Conservation (phyloP, 805 yeast genomes). For the Myxozyma neglecta region DNA sequence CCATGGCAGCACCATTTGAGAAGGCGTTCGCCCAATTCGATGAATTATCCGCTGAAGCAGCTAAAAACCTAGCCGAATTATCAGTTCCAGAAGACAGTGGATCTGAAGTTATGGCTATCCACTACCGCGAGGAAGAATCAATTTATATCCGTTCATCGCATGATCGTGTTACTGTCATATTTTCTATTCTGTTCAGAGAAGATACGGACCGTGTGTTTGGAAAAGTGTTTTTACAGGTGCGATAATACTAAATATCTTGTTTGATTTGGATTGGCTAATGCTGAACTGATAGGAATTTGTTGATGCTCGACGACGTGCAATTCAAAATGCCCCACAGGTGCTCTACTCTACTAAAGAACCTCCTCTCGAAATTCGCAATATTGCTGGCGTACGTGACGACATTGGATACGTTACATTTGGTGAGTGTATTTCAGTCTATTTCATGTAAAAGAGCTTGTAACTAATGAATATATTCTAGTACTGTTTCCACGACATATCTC, state of each 20-base stretch:
- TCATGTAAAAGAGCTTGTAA: background rate
- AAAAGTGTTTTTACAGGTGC: conserved; percentile 72
- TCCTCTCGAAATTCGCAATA: conserved; percentile 76
- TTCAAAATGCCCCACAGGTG: conserved; percentile 98
- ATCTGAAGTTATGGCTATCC: conserved; percentile 64
- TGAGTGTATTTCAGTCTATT: conserved; percentile 27
- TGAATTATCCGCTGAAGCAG: conserved; percentile 51
- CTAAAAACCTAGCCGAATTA: conserved; percentile 42
- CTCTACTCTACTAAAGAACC: conserved; percentile 85
- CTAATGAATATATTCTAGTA: conserved; percentile 23
- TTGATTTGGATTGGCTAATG: background rate
- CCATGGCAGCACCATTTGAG: conserved; percentile 91
- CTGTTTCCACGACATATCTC: conserved; percentile 57
- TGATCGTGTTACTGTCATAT: conserved; percentile 95
- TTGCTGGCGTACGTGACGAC: conserved; percentile 45
- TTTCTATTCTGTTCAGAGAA: conserved; percentile 91
- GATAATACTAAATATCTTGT: background rate
- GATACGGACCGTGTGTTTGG: conserved; percentile 94
- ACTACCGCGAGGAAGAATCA: conserved; percentile 90
- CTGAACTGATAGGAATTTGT: conserved; percentile 32
- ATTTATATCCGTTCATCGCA: conserved; percentile 87
- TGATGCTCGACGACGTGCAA: conserved; percentile 66
- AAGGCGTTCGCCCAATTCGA: conserved; percentile 80
- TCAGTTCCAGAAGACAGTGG: conserved; percentile 46
- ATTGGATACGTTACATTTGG: conserved; percentile 61